These are phyloP conservation scores for Neophaeococcomyces aloes DNA, from an alignment of 2,329 filamentous ascomycete species.

Conservation along the genomic window DNA sequence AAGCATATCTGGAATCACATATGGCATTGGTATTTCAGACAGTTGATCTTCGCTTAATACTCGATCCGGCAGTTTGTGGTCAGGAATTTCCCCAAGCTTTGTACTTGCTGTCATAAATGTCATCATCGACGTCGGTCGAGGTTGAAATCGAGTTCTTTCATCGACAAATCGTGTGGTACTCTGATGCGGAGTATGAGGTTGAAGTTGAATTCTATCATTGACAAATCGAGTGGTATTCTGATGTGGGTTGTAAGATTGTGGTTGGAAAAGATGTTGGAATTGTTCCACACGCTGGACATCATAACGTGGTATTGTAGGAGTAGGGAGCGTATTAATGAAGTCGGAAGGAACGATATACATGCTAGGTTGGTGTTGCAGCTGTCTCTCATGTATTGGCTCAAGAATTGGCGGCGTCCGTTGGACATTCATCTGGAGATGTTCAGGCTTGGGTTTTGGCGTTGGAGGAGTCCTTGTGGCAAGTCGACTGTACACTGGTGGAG, in stretches of 20 bases:
- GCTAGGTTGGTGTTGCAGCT: constrained; percentile 10
- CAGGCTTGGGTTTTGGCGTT: constrained; percentile 1
- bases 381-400: neutral
- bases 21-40: constrained; percentile 9
- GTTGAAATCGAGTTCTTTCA: constrained; percentile 6
- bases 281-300: neutral
- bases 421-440: constrained; percentile 1
- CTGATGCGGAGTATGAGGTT: constrained; percentile 7
- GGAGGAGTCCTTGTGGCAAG: neutral
- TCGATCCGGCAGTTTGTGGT: constrained; percentile 20
- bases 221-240: neutral
- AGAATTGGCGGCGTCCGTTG: neutral
- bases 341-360: constrained; percentile 18
- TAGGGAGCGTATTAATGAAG: constrained; percentile 10
- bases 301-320: neutral
- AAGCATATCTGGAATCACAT: constrained; percentile 15
- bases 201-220: neutral
- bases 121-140: constrained; percentile 17
- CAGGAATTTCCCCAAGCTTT: constrained; percentile 50
- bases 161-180: neutral
- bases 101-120: constrained; percentile 55
- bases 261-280: constrained; percentile 11
- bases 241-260: neutral
- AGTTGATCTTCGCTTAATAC: constrained; percentile 8
- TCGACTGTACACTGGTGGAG: constrained; percentile 1